Base-by-base conservation (phyloP, 2,329 filamentous ascomycete species). In the Coniochaeta sp. region DNA sequence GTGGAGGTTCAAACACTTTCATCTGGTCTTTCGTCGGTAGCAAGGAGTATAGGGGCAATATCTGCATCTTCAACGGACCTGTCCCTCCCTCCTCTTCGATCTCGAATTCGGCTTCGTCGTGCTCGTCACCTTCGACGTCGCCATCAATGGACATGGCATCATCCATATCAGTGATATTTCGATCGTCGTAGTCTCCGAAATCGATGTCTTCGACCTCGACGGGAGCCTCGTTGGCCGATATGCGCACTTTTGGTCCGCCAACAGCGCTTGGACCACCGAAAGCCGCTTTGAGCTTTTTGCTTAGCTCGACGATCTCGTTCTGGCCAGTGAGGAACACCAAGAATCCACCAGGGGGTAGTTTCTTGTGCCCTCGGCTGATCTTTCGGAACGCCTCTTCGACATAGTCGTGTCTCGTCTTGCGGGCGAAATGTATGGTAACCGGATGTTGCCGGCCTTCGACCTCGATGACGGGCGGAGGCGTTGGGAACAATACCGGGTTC, bases 251-350 rank as follows among this genome's bases (percentile, higher is more conserved):
- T 0, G 86, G 86, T 6, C 84, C 81, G 11, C 83, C 79, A 2
- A 78, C 76, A 1, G 82, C 78, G 54, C 80, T 81, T 66, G 86
- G 70, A 61, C 84, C 77, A 69, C 83, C 78, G 80, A 90, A 78
- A 0, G 85, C 80, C 57, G 89, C 80, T 69, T 89, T 91, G 28
- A 99, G 76, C 40, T 83, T 84, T 72, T 92, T 95, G 64, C 88
- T 89, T n/a, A 99, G 80, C 56, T 89, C 84, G 47, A 85, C 80
- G 62, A 99, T 99, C 71, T 99, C 96, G 64, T 91, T 91, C 66
- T 96, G 91, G 0, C 95, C 93, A 0, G 95, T 99, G 59, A 99
- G 76, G 69, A 99, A 99, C 0, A 98, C 91, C 24, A 99, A 82
- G 70, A 99, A 95, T 9, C 90, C 91, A 11, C 95, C 95, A 0